phyloP scores from a whole-genome alignment of 2,329 filamentous ascomycete species.

The Bisporella sp. region DNA sequence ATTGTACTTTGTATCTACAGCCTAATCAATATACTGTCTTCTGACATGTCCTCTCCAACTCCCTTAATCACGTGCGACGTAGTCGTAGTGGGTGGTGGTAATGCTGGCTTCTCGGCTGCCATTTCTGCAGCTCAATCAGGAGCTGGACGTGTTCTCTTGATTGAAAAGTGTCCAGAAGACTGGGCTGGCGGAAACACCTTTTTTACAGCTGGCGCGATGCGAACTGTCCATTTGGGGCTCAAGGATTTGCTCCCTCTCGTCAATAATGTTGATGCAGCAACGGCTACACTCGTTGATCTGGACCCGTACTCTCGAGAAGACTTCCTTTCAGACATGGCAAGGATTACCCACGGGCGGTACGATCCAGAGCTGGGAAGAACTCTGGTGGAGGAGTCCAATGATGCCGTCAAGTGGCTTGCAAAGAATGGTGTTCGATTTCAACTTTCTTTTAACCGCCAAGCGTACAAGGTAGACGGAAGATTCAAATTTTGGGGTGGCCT shows the following conservation, averaged over 20 bases:
- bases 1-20: too few relatives aligned
- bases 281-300: slow-evolving; percentile 47
- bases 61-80: slow-evolving; percentile 28
- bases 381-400: slow-evolving; percentile 45
- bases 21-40: too few relatives aligned
- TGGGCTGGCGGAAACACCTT: slow-evolving; percentile 18
- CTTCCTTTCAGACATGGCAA: slow-evolving; percentile 48
- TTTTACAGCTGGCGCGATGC: slow-evolving; percentile 24
- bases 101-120: slow-evolving; percentile 47
- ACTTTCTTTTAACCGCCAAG: slow-evolving; percentile 58
- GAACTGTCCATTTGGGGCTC: slow-evolving; percentile 48
- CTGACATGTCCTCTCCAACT: not conserved
- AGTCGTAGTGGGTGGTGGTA: slow-evolving; percentile 55
- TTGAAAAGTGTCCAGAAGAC: slow-evolving; percentile 15
- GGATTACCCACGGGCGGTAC: slow-evolving; percentile 47
- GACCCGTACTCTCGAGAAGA: slow-evolving; percentile 45
- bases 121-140: slow-evolving; percentile 11
- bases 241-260: slow-evolving; percentile 52
- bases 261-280: slow-evolving; percentile 45
- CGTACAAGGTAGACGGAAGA: slow-evolving; percentile 53
- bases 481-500: slow-evolving; percentile 63
- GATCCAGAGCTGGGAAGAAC: slow-evolving; percentile 40
- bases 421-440: slow-evolving; percentile 48
- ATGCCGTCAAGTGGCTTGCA: slow-evolving; percentile 47
- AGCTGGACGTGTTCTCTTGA: slow-evolving; percentile 9